Percentiles rank a stretch among this genome's conserved stretches.
Conservation (phyloP, 441 rosid species). For the Pelargonium myrrhifolium region DNA sequence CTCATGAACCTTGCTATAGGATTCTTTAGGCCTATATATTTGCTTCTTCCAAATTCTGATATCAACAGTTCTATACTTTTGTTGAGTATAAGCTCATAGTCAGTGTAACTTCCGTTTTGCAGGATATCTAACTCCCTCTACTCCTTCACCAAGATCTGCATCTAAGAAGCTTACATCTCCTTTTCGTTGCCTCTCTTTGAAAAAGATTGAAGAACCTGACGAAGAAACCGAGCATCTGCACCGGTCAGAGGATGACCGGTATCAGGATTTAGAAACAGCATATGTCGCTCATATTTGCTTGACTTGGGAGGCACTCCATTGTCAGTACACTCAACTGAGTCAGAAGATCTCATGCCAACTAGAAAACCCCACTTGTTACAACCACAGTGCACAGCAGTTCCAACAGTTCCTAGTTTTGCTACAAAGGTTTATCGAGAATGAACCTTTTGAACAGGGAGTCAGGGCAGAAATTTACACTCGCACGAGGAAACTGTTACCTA, state of each 20-base stretch:
- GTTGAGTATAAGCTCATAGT: not conserved
- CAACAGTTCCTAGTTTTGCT: conserved; percentile 85
- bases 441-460: conserved; percentile 76
- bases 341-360: conserved; percentile 65
- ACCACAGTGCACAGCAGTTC: conserved; percentile 72
- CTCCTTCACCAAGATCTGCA: conserved; percentile 80
- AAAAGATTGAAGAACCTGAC: conserved; percentile 57
- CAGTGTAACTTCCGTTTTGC: conserved; percentile 18
- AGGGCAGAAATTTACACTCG: conserved; percentile 72
- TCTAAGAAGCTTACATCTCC: conserved; percentile 79
- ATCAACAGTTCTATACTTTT: not conserved
- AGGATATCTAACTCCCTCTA: conserved; percentile 46
- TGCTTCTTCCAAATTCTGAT: not conserved
- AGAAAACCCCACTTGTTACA: conserved; percentile 56
- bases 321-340: conserved; percentile 79
- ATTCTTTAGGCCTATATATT: not conserved
- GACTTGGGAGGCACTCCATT: conserved; percentile 97
- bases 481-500: conserved; percentile 64
- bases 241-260: conserved; percentile 40
- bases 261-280: conserved; percentile 72
- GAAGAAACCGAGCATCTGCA: conserved; percentile 61
- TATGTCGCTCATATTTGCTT: conserved; percentile 89
- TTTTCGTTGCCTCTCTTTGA: conserved; percentile 76
- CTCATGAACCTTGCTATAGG: not conserved
- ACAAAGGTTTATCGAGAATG: conserved; percentile 90